These are phyloP conservation scores for Saccharomyces paradoxus DNA, from an alignment of 805 yeast genomes.

Conservation along the genomic window DNA sequence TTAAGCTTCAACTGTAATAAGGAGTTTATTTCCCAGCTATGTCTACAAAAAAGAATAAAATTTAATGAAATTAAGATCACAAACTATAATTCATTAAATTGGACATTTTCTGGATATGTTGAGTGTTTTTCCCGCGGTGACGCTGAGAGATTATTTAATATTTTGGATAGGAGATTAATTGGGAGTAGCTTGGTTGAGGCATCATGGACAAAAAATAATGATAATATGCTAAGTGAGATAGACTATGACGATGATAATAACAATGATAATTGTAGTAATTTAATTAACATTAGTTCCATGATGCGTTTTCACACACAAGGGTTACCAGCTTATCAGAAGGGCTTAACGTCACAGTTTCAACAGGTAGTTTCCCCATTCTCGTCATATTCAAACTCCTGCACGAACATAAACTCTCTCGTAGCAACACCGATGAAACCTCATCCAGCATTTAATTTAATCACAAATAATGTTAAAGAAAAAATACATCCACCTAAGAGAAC, in stretches of 20 bases:
- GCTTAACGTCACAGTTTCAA: neutral
- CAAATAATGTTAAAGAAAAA: neutral
- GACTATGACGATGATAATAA: neutral
- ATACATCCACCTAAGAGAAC: neutral
- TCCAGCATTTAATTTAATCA: neutral
- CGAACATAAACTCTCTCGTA: neutral
- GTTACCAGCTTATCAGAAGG: neutral
- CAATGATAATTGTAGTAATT: neutral
- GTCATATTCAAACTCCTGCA: neutral
- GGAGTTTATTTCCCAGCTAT: conserved; percentile 21
- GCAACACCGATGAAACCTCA: neutral
- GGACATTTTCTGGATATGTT: conserved; percentile 22
- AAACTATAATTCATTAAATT: conserved; percentile 2
- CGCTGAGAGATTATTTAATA: conserved; percentile 15
- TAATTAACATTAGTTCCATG: neutral
- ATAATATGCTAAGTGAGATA: neutral
- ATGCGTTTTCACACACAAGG: neutral
- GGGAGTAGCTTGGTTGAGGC: conserved; percentile 24
- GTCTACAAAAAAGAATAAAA: conserved; percentile 21
- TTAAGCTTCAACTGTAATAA: conserved; percentile 25
- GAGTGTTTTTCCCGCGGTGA: conserved; percentile 16
- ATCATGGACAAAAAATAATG: conserved; percentile 13
- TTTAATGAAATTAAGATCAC: conserved; percentile 5
- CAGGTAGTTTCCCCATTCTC: neutral
- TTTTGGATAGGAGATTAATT: conserved; percentile 20